These are phyloP conservation scores for Trapa incisa DNA, from an alignment of 345 rosid genomes.

Conservation along the genomic window DNA sequence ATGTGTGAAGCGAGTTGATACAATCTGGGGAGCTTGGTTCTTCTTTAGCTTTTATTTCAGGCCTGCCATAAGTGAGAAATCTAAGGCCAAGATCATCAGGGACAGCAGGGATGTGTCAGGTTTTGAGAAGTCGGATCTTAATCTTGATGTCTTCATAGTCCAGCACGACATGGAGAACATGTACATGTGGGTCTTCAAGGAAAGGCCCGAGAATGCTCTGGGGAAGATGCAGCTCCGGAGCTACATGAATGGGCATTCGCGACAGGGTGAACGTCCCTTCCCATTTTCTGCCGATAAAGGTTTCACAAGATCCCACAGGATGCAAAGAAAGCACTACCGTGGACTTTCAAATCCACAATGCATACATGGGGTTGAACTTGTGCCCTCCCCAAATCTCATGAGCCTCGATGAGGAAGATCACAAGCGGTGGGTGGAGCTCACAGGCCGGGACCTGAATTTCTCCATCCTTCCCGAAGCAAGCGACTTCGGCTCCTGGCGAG, in stretches of 20 bases:
- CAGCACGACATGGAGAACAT: slow-evolving; percentile 99
- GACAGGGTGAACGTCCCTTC: slow-evolving; percentile 86
- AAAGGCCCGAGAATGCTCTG: slow-evolving; percentile 88
- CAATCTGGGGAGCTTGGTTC: slow-evolving; percentile 99
- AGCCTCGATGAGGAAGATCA: slow-evolving; percentile 76
- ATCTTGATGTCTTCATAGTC: slow-evolving; percentile 78
- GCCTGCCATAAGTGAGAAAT: slow-evolving; percentile 77
- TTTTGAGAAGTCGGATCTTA: slow-evolving; percentile 72
- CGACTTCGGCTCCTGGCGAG: slow-evolving; percentile 90
- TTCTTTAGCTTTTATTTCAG: slow-evolving; percentile 89
- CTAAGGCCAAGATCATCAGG: slow-evolving; percentile 57
- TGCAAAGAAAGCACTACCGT: slow-evolving; percentile 96
- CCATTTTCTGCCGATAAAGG: slow-evolving; percentile 94
- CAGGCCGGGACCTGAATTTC: slow-evolving; percentile 81
- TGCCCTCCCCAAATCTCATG: slow-evolving; percentile 57
- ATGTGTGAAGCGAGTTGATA: slow-evolving; percentile 71
- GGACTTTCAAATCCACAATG: slow-evolving; percentile 96
- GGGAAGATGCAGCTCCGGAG: slow-evolving; percentile 99
- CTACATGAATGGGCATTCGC: slow-evolving; percentile 95
- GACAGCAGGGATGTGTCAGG: slow-evolving; percentile 76
- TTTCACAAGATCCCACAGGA: slow-evolving; percentile 85
- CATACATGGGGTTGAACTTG: slow-evolving; percentile 81
- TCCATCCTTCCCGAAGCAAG: slow-evolving; percentile 68
- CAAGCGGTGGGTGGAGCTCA: slow-evolving; percentile 86
- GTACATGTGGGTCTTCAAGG: slow-evolving; percentile 99